Evolutionary conservation across 176 grass and related monocot genomes (phyloP), one percentile per base, ranked within the genome.

Genomic region (Neostapfia colusana): DNA sequence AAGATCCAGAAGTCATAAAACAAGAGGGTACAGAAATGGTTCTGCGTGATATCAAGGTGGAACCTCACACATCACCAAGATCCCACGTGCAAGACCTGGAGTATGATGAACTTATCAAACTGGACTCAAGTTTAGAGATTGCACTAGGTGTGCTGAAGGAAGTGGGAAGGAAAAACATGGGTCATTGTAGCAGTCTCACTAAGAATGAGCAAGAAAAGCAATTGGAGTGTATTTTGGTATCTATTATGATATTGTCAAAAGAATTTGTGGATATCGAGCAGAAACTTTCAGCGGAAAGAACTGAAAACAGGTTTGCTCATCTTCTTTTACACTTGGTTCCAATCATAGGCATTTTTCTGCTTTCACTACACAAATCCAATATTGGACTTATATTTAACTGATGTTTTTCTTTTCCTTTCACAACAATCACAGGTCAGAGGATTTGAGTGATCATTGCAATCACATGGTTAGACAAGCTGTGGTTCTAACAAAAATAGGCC

Each of bases 171-270:
- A 72, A 69, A 66, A 90, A 81, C 20, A 25, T 67, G 42, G 65
- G 76, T 9, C 58, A 34, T 53, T 43, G 44, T 48, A 42, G 24
- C 43, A 72, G 56, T 76, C 57, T 74, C 70, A 75, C 46, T 63
- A 93, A 90, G 46, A 87, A 83, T n/a, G 91, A 86, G 36, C 88
- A 89, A 84, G 85, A 84, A 82, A 89, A 87, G 58, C 87, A 90
- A 66, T 56, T 95, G 41, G 83, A 86, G 73, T 80, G 72, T 78
- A 83, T 92, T 84, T 78, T 86, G 51, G 76, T 79, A 69, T 86
- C 85, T 80, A 78, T 95, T 25, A 87, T 84, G 79, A 86, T 90
- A 44, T 72, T 95, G 50, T 92, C 91, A 84, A 87, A 99, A 82
- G 84, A 82, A 65, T 82, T 90, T 89, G 78, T 75, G 9, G 77